Evolutionary conservation across 1,284 basidiomycete species (phyloP).

Genomic region (Rhodofomes roseus): DNA sequence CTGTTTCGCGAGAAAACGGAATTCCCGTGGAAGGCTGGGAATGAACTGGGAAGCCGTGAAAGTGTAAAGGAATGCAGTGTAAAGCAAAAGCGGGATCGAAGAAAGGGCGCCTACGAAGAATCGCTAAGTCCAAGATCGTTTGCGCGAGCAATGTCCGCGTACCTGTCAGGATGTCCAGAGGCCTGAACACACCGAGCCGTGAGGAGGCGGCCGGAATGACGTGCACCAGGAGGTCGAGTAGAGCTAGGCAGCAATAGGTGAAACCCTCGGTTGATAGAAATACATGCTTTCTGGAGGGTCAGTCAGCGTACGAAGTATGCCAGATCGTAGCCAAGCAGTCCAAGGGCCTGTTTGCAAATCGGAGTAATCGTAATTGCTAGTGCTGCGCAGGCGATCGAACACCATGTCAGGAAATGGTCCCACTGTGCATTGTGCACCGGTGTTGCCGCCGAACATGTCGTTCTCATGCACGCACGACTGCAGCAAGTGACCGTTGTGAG

Average conservation of each 20-base stretch:
- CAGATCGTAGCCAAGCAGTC: too few relatives aligned
- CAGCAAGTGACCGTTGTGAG: too few relatives aligned
- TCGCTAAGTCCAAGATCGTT: neutral
- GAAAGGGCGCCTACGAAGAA: slow-evolving; percentile 44
- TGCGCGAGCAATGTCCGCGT: slow-evolving; percentile 15
- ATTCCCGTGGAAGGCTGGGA: slow-evolving; percentile 45
- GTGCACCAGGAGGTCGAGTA: slow-evolving; percentile 60
- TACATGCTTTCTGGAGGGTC: slow-evolving; percentile 43
- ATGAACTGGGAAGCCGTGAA: slow-evolving; percentile 47
- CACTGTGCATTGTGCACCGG: too few relatives aligned
- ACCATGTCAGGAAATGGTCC: too few relatives aligned
- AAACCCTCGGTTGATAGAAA: slow-evolving; percentile 60
- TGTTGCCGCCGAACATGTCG: too few relatives aligned
- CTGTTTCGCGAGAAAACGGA: slow-evolving; percentile 42
- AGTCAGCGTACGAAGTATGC: neutral
- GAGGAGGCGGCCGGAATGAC: slow-evolving; percentile 45
- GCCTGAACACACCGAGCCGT: slow-evolving; percentile 33
- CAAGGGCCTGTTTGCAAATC: too few relatives aligned
- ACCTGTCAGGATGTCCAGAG: slow-evolving; percentile 46
- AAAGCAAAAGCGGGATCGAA: slow-evolving; percentile 53
- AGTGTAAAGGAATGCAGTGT: slow-evolving; percentile 51
- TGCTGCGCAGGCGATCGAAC: too few relatives aligned
- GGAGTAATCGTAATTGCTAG: too few relatives aligned
- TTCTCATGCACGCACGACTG: too few relatives aligned
- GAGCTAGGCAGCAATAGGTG: slow-evolving; percentile 52